Base-by-base conservation (phyloP, 345 rosid species). In the Zanthoxylum bungeanum region DNA sequence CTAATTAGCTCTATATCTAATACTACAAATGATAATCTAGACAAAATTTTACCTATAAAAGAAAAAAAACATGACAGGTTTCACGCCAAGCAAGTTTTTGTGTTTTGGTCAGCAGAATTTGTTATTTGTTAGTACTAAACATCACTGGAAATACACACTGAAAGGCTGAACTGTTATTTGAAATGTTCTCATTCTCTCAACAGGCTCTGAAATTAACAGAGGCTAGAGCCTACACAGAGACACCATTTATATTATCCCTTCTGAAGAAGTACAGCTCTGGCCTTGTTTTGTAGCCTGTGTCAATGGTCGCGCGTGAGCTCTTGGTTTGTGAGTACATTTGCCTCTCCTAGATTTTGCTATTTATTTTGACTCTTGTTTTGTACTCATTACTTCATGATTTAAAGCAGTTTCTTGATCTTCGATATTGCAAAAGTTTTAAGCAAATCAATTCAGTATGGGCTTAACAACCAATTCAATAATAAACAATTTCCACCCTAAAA, bases 341-440 rank as follows among this genome's bases (percentile, higher is more conserved):
- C 47, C 24, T 10, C 68, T 9, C 28, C 39, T 60, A 10, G 42
- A 66, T 69, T 72, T 11, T 68, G 31, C 52, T 28, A 53, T 39
- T 3, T 30, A 7, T 7, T 39, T 85, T 82, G 83, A 82, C 83
- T 65, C 83, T 67, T 72, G 46, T 68, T 82, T 78, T 77, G 85
- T 80, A 85, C 84, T 85, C 77, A 80, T 80, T 80, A 67, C 74
- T 74, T 72, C 71, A 82, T 82, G 64, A 80, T 82, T 80, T 76
- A 78, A 16, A 66, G 49, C 64, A 60, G 53, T 72, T 70, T 70
- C 77, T 75, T 73, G 73, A 73, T 73, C 57, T 67, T 58, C 66
- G 62, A 22, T 60, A 24, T 64, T 30, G 65, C 64, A 34, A 34
- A 58, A 58, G 61, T 10, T n/a, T 44, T n/a, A n/a, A n/a, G n/a